Evolutionary conservation across 805 yeast species (phyloP), one percentile per base, ranked within the genome.

Genomic region (Candida boidinii): DNA sequence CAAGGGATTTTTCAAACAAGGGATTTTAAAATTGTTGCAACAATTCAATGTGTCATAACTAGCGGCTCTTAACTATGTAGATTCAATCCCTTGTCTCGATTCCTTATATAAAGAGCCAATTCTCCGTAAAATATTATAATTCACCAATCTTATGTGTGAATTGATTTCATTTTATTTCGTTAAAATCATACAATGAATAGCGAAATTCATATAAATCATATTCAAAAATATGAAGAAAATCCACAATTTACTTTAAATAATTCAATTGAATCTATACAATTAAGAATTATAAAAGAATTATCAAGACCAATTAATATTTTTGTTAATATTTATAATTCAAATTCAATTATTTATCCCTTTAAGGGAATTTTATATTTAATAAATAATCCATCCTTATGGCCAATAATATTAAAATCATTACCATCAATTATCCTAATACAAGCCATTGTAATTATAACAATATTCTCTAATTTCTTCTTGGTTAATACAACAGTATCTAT

Each of bases 291-390:
- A 17, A 5, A 9, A 9, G 29, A 26, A 11, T 8, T 26, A 17
- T 13, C 29, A 26, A 26, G 29, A 26, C 29, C 29, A 8, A 8
- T 9, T 17, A 13, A 8, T 17, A n/a, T 26, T 23, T 10, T 23
- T 7, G 12, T 13, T 9, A 5, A 23, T 23, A 23, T 24, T 7
- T 24, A 24, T 24, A 15, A 11, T 24, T 17, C 14, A 10, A 13
- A 13, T 16, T 16, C 16, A 25, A 31, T 25, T 7, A 17, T 38
- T 3, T 49, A 44, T 24, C 56, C 58, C 4, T 14, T 49, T 7
- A 41, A 44, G 33, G 60, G 58, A 1, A 31, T 54, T 4, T 12
- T 24, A 3, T 51, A 49, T 23, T 53, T 53, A 32, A 38, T 45
- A 18, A 38, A 40, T 23, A 41, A 49, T 28, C 44, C 48, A 5